Conservation (phyloP, 164 flowering plant species). For the Dillenia turbinata region DNA sequence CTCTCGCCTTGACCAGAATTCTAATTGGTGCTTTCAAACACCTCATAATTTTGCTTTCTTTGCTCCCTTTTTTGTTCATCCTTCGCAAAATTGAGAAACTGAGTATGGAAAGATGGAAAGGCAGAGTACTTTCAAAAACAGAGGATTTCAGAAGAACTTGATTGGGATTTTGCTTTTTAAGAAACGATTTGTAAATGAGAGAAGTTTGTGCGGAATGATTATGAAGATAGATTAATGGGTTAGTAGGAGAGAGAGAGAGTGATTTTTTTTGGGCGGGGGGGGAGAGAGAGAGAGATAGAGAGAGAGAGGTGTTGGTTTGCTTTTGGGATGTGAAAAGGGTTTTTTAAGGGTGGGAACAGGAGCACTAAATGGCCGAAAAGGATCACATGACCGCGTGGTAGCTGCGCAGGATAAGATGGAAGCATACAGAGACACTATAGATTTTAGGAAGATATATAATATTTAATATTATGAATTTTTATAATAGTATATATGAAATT, state of each 20-base stretch:
- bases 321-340: too few relatives aligned
- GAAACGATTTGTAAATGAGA: background rate
- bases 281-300: too few relatives aligned
- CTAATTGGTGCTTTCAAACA: slow-evolving; percentile 33
- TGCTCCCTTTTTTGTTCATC: slow-evolving; percentile 13
- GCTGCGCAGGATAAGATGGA: too few relatives aligned
- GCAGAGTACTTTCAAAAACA: background rate
- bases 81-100: background rate
- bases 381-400: too few relatives aligned
- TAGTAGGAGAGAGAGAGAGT: background rate
- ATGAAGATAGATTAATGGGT: background rate
- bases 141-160: background rate
- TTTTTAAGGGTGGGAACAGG: too few relatives aligned
- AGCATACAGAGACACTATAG: too few relatives aligned
- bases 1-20: slow-evolving; percentile 29
- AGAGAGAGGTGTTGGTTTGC: too few relatives aligned
- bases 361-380: too few relatives aligned
- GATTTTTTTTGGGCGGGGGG: too few relatives aligned
- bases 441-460: too few relatives aligned
- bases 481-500: too few relatives aligned
- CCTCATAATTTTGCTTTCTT: slow-evolving; percentile 15
- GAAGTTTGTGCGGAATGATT: background rate
- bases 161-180: background rate
- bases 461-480: too few relatives aligned
- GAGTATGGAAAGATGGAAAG: background rate